These are phyloP conservation scores for Cavenderia fasciculata DNA, from an alignment of 78 protist genomes.

Conservation along the genomic window DNA sequence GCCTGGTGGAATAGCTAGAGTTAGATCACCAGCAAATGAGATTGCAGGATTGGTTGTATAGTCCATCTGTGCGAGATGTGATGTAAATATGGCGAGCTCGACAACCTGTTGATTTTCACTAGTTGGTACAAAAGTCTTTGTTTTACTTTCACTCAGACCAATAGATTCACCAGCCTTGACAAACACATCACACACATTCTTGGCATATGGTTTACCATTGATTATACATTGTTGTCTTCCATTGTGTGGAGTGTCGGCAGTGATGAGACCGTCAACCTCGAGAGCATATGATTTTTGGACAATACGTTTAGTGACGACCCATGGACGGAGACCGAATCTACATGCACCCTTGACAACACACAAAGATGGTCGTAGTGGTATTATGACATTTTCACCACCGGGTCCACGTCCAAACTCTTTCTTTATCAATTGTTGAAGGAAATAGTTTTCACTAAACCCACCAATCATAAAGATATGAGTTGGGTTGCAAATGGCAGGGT, in stretches of 20 bases:
- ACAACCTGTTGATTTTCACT: background rate
- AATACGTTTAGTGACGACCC: background rate
- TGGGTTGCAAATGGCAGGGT: background rate
- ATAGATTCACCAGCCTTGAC: background rate
- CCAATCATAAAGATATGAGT: background rate
- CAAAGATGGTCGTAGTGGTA: background rate
- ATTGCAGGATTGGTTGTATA: background rate
- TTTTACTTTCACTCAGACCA: background rate
- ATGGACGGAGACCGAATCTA: conserved; percentile 11
- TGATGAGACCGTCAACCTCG: background rate
- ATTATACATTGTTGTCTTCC: background rate
- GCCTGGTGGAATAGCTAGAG: background rate
- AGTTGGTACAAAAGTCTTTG: background rate
- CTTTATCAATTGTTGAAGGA: background rate
- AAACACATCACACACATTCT: conserved; percentile 4
- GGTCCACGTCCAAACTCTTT: background rate
- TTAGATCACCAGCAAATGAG: background rate
- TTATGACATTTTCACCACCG: conserved; percentile 8
- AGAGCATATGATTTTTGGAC: background rate
- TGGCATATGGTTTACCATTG: background rate
- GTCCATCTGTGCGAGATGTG: background rate
- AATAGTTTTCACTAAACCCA: background rate
- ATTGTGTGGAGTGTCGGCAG: background rate
- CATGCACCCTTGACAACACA: background rate
- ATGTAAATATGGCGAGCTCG: background rate